These are phyloP conservation scores for Filobasidium uniguttulatum DNA, from an alignment of 1,284 basidiomycete genomes.

Conservation along the genomic window DNA sequence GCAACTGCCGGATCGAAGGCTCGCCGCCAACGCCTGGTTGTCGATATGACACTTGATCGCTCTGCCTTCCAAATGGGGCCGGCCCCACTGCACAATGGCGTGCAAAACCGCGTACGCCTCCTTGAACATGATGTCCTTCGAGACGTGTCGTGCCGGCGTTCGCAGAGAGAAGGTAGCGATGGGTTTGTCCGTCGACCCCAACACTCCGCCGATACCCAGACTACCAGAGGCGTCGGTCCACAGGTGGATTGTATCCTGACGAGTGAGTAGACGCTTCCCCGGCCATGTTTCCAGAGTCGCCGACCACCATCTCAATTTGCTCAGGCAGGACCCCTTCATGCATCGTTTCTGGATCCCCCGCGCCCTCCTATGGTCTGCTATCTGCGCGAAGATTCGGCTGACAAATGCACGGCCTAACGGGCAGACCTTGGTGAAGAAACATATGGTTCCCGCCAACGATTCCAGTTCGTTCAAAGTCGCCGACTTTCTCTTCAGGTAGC, in stretches of 20 bases:
- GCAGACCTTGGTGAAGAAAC: not conserved
- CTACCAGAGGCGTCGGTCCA: not conserved
- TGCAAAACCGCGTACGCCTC: constrained; percentile 23
- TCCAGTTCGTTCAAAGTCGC: not conserved
- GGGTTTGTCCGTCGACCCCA: too few species aligned
- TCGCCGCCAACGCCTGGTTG: constrained; percentile 27
- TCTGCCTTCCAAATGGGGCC: constrained; percentile 8
- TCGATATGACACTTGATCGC: constrained; percentile 25
- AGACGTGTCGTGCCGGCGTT: not conserved
- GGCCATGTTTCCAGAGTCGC: not conserved
- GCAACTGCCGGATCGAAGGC: constrained; percentile 4
- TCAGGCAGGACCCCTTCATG: not conserved
- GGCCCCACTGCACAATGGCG: constrained; percentile 26
- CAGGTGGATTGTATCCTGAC: not conserved
- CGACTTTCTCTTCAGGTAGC: too few species aligned
- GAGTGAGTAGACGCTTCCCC: not conserved
- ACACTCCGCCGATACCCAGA: not conserved
- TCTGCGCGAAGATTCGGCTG: not conserved
- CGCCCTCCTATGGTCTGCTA: not conserved
- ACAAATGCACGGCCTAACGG: not conserved
- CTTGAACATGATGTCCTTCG: not conserved
- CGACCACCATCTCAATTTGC: not conserved
- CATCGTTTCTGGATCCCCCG: not conserved
- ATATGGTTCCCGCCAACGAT: not conserved
- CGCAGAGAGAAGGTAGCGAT: not conserved